A percentile compares a stretch with the other conserved stretches of the same genome.
Conservation (phyloP, 75 land plant species). For the Sequoia sempervirens region DNA sequence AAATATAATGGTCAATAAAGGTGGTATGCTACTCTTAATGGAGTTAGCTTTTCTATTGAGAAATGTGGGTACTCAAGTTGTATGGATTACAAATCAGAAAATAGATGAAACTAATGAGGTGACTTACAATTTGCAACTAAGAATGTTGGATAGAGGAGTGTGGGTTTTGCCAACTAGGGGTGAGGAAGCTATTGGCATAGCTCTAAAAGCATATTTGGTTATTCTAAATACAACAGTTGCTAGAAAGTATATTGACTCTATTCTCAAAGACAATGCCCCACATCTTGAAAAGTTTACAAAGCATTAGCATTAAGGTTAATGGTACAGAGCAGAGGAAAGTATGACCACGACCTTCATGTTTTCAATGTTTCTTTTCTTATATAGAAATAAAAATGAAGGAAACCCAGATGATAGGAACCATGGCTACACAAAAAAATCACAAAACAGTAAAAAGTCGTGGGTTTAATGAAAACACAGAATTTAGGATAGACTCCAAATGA, state of each 20-base stretch:
- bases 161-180: slow-evolving; percentile 69
- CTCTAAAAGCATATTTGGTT: slow-evolving; percentile 70
- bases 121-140: slow-evolving; percentile 51
- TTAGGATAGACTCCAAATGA: too few relatives aligned
- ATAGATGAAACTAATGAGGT: slow-evolving; percentile 37
- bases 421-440: too few relatives aligned
- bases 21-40: slow-evolving; percentile 88
- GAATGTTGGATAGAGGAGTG: slow-evolving; percentile 59
- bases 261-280: slow-evolving; percentile 44
- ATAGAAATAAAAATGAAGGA: too few relatives aligned
- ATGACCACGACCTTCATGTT: too few relatives aligned
- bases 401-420: too few relatives aligned
- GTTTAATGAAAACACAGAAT: too few relatives aligned
- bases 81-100: slow-evolving; percentile 73
- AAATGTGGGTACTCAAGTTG: slow-evolving; percentile 57
- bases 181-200: slow-evolving; percentile 44
- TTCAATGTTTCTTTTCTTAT: too few relatives aligned
- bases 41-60: slow-evolving; percentile 80
- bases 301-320: too few relatives aligned
- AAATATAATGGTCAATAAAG: too few relatives aligned
- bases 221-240: slow-evolving; percentile 90
- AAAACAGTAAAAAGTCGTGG: too few relatives aligned
- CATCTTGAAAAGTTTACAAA: too few relatives aligned
- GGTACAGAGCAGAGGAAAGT: too few relatives aligned
- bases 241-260: slow-evolving; percentile 86